phyloP scores from a whole-genome alignment of 2,329 filamentous ascomycete species.

The Aspergillus persii region DNA sequence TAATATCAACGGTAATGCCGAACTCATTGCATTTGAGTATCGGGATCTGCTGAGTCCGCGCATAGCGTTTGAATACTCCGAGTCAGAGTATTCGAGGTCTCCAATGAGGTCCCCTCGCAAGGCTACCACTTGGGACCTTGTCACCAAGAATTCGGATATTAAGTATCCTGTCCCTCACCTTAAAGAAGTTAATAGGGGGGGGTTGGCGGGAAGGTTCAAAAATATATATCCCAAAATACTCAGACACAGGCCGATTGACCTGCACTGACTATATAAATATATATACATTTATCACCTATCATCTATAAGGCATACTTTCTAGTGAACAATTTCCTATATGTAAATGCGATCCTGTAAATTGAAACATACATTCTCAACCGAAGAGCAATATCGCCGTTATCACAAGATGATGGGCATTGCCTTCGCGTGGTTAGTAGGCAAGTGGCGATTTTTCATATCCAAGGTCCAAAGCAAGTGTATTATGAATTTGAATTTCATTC shows the following conservation, averaged over 20 bases:
- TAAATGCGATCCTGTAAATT: no score
- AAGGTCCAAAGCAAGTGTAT: neutral
- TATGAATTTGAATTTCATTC: slow-evolving; percentile 5
- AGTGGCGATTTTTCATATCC: no score
- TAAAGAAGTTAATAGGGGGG: neutral
- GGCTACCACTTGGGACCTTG: neutral
- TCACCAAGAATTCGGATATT: neutral
- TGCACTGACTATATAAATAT: no score
- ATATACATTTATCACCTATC: no score
- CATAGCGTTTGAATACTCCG: neutral
- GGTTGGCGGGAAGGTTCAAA: neutral
- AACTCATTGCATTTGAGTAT: slow-evolving; percentile 5
- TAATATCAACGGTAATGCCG: neutral
- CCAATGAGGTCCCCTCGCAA: neutral
- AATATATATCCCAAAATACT: neutral
- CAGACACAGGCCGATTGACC: no score
- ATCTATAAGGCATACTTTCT: no score
- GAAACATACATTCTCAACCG: no score
- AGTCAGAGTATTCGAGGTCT: slow-evolving; percentile 7
- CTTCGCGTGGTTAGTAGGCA: no score
- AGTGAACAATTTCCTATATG: no score
- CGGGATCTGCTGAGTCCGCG: slow-evolving; percentile 1
- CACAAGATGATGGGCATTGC: no score
- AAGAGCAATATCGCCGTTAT: no score
- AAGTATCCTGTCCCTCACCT: neutral